phyloP scores from a whole-genome alignment of 352 stramenopile genomes.

The Pythium aristosporum region DNA sequence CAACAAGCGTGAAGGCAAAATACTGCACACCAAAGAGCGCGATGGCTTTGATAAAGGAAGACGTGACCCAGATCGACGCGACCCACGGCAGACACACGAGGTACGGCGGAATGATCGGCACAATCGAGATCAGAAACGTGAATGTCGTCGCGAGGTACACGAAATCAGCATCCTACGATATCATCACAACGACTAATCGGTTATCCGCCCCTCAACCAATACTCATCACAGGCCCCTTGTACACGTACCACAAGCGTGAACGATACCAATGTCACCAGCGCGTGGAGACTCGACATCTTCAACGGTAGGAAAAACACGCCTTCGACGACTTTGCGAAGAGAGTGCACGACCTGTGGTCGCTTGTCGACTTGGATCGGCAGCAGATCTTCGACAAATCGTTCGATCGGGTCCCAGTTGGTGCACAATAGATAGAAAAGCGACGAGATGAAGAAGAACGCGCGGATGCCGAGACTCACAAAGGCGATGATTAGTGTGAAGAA shows the following conservation, averaged over 20 bases:
- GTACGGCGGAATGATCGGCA: slow-evolving; percentile 85
- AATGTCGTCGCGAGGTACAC: slow-evolving; percentile 84
- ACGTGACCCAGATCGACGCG: slow-evolving; percentile 72
- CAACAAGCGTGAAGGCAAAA: slow-evolving; percentile 79
- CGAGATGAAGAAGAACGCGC: slow-evolving; percentile 87
- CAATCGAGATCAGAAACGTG: slow-evolving; percentile 88
- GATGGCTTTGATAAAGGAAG: slow-evolving; percentile 79
- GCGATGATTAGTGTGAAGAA: slow-evolving; percentile 77
- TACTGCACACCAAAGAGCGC: slow-evolving; percentile 83
- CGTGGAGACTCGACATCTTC: slow-evolving; percentile 88
- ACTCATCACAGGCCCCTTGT: background rate
- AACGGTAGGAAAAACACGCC: slow-evolving; percentile 87
- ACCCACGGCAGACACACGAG: slow-evolving; percentile 85
- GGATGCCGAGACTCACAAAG: slow-evolving; percentile 84
- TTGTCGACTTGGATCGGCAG: slow-evolving; percentile 77
- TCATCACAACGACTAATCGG: background rate
- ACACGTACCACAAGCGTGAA: slow-evolving; percentile 77
- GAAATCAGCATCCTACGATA: slow-evolving; percentile 73
- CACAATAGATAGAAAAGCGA: slow-evolving; percentile 87
- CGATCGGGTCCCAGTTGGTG: slow-evolving; percentile 85
- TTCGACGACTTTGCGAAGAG: slow-evolving; percentile 78
- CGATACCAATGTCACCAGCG: slow-evolving; percentile 85
- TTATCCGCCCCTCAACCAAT: background rate
- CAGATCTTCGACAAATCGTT: slow-evolving; percentile 78
- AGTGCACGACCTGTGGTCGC: slow-evolving; percentile 63